Evolutionary conservation across 2,329 filamentous ascomycete species (phyloP).

Genomic region (Pseudopyricularia cyperi): DNA sequence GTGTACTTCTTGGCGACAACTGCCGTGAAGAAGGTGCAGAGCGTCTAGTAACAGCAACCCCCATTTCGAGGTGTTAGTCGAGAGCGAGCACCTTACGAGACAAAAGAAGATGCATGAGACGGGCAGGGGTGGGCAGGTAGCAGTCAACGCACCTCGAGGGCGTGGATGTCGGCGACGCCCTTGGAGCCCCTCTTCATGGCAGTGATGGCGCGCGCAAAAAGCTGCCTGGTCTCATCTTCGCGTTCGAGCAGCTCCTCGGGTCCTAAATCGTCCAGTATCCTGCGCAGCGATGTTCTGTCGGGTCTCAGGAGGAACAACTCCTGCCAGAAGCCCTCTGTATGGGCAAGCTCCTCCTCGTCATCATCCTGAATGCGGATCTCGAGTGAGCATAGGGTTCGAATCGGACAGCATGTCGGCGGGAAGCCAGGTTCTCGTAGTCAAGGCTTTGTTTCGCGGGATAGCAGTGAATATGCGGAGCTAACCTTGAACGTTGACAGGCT

Average conservation of each 20-base stretch:
- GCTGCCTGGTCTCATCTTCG: conserved; percentile 64
- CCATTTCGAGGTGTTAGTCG: not conserved
- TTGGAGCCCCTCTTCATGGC: conserved; percentile 42
- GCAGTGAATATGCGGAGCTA: not conserved
- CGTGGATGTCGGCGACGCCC: conserved; percentile 57
- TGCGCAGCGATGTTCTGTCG: conserved; percentile 55
- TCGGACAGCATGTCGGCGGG: not conserved
- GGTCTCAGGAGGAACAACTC: conserved; percentile 89
- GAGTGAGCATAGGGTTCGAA: not conserved
- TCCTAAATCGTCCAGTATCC: conserved; percentile 54
- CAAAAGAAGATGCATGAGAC: too few relatives aligned
- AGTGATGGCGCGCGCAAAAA: conserved; percentile 62
- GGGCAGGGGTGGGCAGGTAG: too few relatives aligned
- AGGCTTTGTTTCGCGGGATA: not conserved
- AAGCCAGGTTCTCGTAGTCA: not conserved
- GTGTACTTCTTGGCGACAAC: conserved; percentile 83
- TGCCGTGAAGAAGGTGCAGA: conserved; percentile 74
- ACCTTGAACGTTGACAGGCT: not conserved
- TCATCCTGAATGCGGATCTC: not conserved
- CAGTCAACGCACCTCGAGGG: conserved; percentile 61
- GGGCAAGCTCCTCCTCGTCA: conserved; percentile 46
- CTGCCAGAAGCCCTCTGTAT: conserved; percentile 82
- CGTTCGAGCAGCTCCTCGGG: conserved; percentile 65
- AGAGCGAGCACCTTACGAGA: not conserved
- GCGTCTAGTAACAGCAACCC: conserved; percentile 46